Base-by-base conservation (phyloP, 108 stramenopile species). In the Craspedostauros australis region DNA sequence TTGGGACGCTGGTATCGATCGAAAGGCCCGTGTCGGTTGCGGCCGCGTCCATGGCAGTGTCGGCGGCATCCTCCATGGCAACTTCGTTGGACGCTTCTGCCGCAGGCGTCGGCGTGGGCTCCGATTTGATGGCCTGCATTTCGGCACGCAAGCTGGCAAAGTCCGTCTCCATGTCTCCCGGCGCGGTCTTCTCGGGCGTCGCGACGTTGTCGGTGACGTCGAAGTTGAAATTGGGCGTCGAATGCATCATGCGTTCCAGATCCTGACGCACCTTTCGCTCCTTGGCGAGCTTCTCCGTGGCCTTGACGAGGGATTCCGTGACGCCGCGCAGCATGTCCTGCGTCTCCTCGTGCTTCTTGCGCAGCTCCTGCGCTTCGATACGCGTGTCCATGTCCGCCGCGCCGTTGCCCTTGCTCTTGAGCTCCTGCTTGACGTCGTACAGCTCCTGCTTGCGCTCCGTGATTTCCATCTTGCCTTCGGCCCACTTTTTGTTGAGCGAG, bases 311-410 rank as follows among this genome's bases (percentile, higher is more conserved):
- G 0, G 66, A 68, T 53, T 68, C 66, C 2, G 66, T 68, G 16
- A 68, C 66, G 23, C 66, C 66, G 24, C 66, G 66, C 45, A 68
- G 47, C 66, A 68, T 68, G 6, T 58, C 66, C 37, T 68, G 66
- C 16, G 66, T 68, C 36, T 68, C 66, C 46, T 68, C 66, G 52
- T 68, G 66, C 29, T 57, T 59, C 25, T 48, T 63, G 6, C 51
- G 46, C 4, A 68, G 52, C 39, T 59, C 66, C n/a, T 53, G 40
- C 4, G 66, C 66, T 51, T 68, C 66, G 25, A 60, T 25, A 21
- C 39, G 56, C 4, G 48, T 36, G 39, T 60, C 58, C 22, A 60
- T 25, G 29, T 60, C 58, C 51, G 60, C 48, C 11, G 59, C 66
- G 31, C 36, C 41, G 5, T 12, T 1, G 30, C 33, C 19, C 20